phyloP scores from a whole-genome alignment of 208 protist genomes.

The Crithidia bombi region DNA sequence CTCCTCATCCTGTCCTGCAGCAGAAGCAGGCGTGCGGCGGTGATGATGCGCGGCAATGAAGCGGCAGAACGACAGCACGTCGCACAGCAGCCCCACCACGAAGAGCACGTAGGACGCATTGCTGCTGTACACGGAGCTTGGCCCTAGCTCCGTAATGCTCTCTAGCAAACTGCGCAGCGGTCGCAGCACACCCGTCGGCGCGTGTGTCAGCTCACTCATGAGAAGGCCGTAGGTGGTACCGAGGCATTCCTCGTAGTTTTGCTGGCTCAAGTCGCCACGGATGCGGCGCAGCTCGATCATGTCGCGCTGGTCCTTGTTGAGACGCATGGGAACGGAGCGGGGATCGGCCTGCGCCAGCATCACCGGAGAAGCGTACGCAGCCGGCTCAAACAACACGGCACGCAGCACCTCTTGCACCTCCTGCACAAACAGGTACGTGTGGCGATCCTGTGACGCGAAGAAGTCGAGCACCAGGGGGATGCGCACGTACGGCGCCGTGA shows the following conservation, averaged over 20 bases:
- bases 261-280: constrained; percentile 39
- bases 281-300: constrained; percentile 38
- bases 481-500: constrained; percentile 87
- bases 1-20: background rate
- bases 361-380: constrained; percentile 55
- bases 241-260: constrained; percentile 57
- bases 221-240: constrained; percentile 84
- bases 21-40: background rate
- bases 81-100: constrained; percentile 61
- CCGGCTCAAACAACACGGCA: constrained; percentile 91
- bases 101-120: constrained; percentile 81
- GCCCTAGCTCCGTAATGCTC: constrained; percentile 54
- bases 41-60: constrained; percentile 36
- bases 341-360: constrained; percentile 37
- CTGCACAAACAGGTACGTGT: constrained; percentile 71
- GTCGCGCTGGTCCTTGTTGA: constrained; percentile 57
- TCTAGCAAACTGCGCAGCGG: constrained; percentile 54
- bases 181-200: constrained; percentile 57
- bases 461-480: constrained; percentile 88
- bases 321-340: constrained; percentile 62
- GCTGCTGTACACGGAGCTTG: constrained; percentile 77
- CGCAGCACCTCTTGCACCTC: constrained; percentile 82
- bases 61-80: constrained; percentile 56
- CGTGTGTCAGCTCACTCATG: constrained; percentile 83
- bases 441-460: constrained; percentile 86